These are phyloP conservation scores for Lachancea quebecensis DNA, from an alignment of 805 yeast genomes.

Conservation along the genomic window DNA sequence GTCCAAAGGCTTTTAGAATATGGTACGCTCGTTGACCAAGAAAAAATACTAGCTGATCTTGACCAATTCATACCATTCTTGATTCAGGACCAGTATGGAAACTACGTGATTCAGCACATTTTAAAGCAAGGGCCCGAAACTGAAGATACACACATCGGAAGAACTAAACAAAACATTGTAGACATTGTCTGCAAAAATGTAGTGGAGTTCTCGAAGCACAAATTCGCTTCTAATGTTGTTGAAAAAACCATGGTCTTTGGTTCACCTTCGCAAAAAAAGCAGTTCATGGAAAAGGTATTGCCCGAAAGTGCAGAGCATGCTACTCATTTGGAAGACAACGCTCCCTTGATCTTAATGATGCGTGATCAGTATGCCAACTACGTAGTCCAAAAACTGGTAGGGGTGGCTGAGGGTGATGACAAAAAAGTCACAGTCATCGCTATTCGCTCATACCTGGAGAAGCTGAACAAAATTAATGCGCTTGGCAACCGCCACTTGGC, in stretches of 20 bases:
- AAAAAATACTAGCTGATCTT: slow-evolving; percentile 60
- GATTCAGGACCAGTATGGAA: slow-evolving; percentile 95
- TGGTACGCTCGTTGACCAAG: slow-evolving; percentile 59
- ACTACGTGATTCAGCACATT: slow-evolving; percentile 94
- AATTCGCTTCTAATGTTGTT: slow-evolving; percentile 95
- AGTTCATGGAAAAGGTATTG: slow-evolving; percentile 61
- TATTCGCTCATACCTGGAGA: slow-evolving; percentile 73
- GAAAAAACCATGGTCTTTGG: slow-evolving; percentile 87
- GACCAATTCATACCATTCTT: slow-evolving; percentile 64
- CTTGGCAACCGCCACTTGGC: slow-evolving; percentile 32
- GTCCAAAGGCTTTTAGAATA: slow-evolving; percentile 86
- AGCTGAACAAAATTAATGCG: slow-evolving; percentile 31
- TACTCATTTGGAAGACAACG: slow-evolving; percentile 49
- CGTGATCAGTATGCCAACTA: slow-evolving; percentile 97
- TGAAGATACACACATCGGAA: slow-evolving; percentile 15
- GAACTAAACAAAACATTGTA: slow-evolving; percentile 40
- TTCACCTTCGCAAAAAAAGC: slow-evolving; percentile 49
- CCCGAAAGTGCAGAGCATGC: slow-evolving; percentile 41
- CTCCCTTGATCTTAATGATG: slow-evolving; percentile 85
- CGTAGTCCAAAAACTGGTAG: slow-evolving; percentile 91
- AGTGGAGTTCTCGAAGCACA: slow-evolving; percentile 85
- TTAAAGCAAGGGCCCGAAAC: slow-evolving; percentile 66
- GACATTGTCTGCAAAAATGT: slow-evolving; percentile 63
- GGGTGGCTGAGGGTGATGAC: slow-evolving; percentile 64
- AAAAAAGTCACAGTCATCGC: slow-evolving; percentile 63